These are phyloP conservation scores for Yamadazyma diddensiae DNA, from an alignment of 1,139 yeast species.

Conservation along the genomic window DNA sequence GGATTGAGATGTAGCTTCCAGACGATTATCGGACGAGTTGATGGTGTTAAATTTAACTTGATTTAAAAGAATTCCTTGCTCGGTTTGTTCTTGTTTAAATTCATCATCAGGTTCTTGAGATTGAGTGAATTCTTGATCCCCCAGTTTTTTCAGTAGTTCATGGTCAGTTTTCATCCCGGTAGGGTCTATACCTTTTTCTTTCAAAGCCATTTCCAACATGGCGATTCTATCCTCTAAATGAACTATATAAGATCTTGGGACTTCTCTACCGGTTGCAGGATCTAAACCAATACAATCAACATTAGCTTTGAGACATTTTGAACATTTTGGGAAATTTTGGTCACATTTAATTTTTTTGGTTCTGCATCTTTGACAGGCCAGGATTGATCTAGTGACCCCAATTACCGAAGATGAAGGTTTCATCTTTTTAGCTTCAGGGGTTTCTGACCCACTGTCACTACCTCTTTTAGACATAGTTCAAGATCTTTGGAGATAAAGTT, in stretches of 20 bases:
- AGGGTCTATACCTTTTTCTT: constrained; percentile 36
- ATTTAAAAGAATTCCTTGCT: constrained; percentile 11
- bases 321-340: constrained; percentile 76
- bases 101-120: constrained; percentile 1
- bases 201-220: constrained; percentile 50
- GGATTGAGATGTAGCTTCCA: constrained; percentile 11
- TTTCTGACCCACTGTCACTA: not conserved
- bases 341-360: constrained; percentile 80
- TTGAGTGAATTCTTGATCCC: not conserved
- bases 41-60: constrained; percentile 13
- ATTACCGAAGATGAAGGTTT: constrained; percentile 6
- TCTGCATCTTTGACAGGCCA: constrained; percentile 85
- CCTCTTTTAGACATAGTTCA: constrained; percentile 1
- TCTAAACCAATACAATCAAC: constrained; percentile 80
- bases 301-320: constrained; percentile 63
- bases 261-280: constrained; percentile 83
- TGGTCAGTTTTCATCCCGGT: constrained; percentile 1
- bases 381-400: constrained; percentile 52
- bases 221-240: constrained; percentile 67
- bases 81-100: constrained; percentile 5
- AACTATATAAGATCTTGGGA: constrained; percentile 77
- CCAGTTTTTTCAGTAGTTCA: not conserved
- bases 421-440: constrained; percentile 2
- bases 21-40: constrained; percentile 5
- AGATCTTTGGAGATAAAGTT: not conserved